Percentiles rank a stretch among this genome's conserved stretches.
These are phyloP conservation scores for Gentiana dahurica DNA, from an alignment of 257 asterid species.

Conservation along the genomic window DNA sequence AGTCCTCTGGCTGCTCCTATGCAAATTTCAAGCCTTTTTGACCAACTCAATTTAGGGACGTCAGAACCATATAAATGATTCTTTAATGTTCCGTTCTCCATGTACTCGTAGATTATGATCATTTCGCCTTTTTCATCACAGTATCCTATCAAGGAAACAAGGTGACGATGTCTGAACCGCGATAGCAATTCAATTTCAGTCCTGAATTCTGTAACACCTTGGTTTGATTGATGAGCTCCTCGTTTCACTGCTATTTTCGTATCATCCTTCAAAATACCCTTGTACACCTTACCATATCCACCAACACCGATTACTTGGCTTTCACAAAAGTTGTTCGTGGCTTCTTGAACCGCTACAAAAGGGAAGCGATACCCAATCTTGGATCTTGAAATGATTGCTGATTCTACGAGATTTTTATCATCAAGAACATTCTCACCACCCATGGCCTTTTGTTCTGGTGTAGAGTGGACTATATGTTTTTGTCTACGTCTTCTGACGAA, in stretches of 20 bases:
- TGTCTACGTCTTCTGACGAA: slow-evolving; percentile 13
- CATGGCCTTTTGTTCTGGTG: slow-evolving; percentile 7
- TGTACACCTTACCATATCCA: slow-evolving; percentile 38
- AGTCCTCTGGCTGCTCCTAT: slow-evolving; percentile 41
- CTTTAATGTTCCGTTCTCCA: slow-evolving; percentile 34
- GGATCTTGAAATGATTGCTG: slow-evolving; percentile 13
- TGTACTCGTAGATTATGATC: slow-evolving; percentile 37
- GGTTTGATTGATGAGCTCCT: slow-evolving; percentile 20
- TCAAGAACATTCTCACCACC: slow-evolving; percentile 4
- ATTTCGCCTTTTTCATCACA: slow-evolving; percentile 29
- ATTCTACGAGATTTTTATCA: slow-evolving; percentile 5
- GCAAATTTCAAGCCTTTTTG: slow-evolving; percentile 34
- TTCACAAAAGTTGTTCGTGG: slow-evolving; percentile 28
- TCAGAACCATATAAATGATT: slow-evolving; percentile 22
- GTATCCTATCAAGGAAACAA: slow-evolving; percentile 35
- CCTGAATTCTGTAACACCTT: slow-evolving; percentile 27
- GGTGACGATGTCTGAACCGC: slow-evolving; percentile 33
- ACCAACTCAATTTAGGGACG: slow-evolving; percentile 24
- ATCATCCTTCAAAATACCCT: slow-evolving; percentile 25
- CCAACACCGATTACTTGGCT: slow-evolving; percentile 26
- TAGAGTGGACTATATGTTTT: slow-evolving; percentile 9
- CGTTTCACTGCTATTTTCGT: slow-evolving; percentile 33
- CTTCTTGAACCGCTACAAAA: slow-evolving; percentile 25
- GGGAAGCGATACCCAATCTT: slow-evolving; percentile 30
- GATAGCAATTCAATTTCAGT: slow-evolving; percentile 37